Evolutionary conservation across 768 basidiomycete genomes (phyloP).

Genomic region (Pleurotus platypus): DNA sequence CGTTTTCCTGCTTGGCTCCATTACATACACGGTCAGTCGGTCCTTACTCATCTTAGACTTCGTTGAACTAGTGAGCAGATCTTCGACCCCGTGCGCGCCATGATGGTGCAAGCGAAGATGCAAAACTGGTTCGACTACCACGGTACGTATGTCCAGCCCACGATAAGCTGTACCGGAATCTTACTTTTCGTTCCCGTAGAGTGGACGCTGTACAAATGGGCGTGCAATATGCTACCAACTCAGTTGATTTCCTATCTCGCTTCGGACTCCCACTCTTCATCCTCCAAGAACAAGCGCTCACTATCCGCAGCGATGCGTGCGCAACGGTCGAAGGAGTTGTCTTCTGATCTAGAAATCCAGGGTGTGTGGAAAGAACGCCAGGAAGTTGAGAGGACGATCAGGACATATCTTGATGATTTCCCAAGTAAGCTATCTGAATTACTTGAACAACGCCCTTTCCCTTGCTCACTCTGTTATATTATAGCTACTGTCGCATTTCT

Average conservation of each 20-base stretch:
- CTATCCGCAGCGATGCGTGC: too few relatives aligned
- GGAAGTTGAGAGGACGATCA: slow-evolving; percentile 67
- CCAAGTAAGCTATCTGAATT: slow-evolving; percentile 47
- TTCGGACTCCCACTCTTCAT: slow-evolving; percentile 17
- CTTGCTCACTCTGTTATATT: background rate
- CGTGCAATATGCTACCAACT: slow-evolving; percentile 43
- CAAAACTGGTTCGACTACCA: slow-evolving; percentile 81
- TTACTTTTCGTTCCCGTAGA: slow-evolving; percentile 34
- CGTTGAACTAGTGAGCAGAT: slow-evolving; percentile 42
- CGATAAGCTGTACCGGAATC: background rate
- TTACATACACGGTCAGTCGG: slow-evolving; percentile 77
- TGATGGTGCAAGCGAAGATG: slow-evolving; percentile 81
- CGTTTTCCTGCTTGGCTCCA: slow-evolving; percentile 83
- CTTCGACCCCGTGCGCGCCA: slow-evolving; percentile 86
- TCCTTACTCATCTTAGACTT: background rate
- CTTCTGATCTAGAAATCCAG: slow-evolving; percentile 15
- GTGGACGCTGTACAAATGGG: slow-evolving; percentile 73
- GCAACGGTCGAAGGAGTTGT: background rate
- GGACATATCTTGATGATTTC: slow-evolving; percentile 70
- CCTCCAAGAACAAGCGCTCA: slow-evolving; percentile 6
- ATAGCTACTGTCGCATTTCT: slow-evolving; percentile 74
- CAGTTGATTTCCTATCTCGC: slow-evolving; percentile 19
- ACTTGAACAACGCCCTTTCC: too few relatives aligned
- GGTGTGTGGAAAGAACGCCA: slow-evolving; percentile 83
- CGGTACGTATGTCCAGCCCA: slow-evolving; percentile 35